phyloP scores from a whole-genome alignment of 2,329 filamentous ascomycete genomes.

The Epichloe uncinata region DNA sequence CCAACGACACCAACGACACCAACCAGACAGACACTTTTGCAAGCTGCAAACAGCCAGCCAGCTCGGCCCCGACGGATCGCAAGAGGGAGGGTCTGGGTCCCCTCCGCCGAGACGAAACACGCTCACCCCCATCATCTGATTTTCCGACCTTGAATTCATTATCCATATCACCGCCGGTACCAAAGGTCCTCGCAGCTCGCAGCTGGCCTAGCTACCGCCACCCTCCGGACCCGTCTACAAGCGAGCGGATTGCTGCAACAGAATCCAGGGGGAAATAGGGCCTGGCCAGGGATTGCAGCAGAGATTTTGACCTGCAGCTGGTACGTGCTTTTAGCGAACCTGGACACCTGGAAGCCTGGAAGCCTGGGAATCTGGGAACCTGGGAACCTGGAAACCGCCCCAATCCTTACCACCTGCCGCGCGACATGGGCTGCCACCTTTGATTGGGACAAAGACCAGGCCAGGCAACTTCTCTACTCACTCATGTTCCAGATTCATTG shows the following conservation, averaged over 20 bases:
- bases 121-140: background rate
- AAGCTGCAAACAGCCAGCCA: background rate
- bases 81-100: background rate
- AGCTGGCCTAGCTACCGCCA: background rate
- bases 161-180: background rate
- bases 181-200: background rate
- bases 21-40: no score
- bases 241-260: background rate
- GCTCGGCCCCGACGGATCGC: constrained; percentile 2
- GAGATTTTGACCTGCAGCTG: constrained; percentile 3
- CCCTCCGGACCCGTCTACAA: background rate
- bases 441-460: background rate
- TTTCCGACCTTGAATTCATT: background rate
- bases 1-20: no score
- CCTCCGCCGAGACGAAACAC: constrained; percentile 2
- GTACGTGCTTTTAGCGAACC: constrained; percentile 4
- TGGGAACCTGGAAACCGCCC: constrained; percentile 1
- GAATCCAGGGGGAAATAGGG: background rate
- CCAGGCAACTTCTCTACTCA: background rate
- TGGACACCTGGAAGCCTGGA: constrained; percentile 4
- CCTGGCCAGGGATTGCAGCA: background rate
- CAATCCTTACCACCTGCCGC: constrained; percentile 1
- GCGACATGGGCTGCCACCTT: background rate
- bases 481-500: constrained; percentile 2
- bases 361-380: background rate